A percentile compares a stretch with the other conserved stretches of the same genome.
These are phyloP conservation scores for Melaleuca alternifolia DNA, from an alignment of 345 rosid genomes.

Conservation along the genomic window DNA sequence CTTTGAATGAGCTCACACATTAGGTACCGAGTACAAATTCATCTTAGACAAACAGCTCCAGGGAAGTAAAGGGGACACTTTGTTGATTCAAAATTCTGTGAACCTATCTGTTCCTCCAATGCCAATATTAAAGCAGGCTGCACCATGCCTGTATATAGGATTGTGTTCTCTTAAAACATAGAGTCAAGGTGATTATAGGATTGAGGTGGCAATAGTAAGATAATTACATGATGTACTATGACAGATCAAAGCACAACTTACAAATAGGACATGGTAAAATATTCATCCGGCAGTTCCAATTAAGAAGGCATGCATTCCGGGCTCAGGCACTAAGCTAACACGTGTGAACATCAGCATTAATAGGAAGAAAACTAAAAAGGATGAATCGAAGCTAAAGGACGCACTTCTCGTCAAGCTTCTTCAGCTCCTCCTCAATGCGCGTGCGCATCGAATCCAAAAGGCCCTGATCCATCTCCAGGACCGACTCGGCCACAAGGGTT, in stretches of 20 bases:
- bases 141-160: background rate
- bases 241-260: no score
- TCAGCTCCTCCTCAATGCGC: conserved; percentile 67
- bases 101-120: background rate
- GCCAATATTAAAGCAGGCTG: background rate
- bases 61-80: background rate
- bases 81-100: background rate
- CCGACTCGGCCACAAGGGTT: conserved; percentile 56
- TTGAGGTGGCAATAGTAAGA: background rate
- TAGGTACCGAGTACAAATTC: background rate
- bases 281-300: background rate
- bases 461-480: conserved; percentile 64
- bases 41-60: background rate
- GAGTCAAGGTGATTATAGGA: background rate
- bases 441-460: conserved; percentile 55
- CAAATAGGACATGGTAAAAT: background rate
- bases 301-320: background rate
- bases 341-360: background rate
- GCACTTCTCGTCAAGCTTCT: conserved; percentile 88
- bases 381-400: conserved; percentile 1
- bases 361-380: background rate
- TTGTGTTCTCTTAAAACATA: background rate
- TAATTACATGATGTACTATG: background rate
- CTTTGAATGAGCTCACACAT: background rate
- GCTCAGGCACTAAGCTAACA: background rate